Base-by-base conservation (phyloP, 176 grass and related monocot species). In the Triticum urartu region DNA sequence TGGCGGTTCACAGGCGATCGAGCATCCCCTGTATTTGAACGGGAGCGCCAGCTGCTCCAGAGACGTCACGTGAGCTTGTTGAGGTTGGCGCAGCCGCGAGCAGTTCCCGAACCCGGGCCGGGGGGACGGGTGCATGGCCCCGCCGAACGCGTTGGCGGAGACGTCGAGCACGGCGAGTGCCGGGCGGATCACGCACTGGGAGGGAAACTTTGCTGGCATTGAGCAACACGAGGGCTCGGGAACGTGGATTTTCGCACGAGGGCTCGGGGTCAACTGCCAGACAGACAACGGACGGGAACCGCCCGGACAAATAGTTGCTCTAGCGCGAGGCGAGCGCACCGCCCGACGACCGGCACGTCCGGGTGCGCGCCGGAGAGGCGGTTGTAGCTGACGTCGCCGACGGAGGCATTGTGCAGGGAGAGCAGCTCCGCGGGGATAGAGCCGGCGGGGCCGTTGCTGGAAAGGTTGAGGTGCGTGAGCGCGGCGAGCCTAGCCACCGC, bases 321-420 rank as follows among this genome's bases (percentile, higher is more conserved):
- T 38, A 91, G 82, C 13, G 78, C 54, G 33, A 81, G 78, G 6
- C 1, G 43, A 7, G 11, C 20, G 11, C 36, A 38, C 36, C 65
- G 64, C 3, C 64, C 12, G 7, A 2, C 0, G 4, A 2, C 2
- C 7, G 62, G 70, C 33, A 79, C 12, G 77, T 85, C 67, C 9
- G 86, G 82, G 9, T 88, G 54, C 15, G 71, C 42, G 43, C 86
- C 83, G 64, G 84, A 54, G 39, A 90, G 72, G 40, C 64, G 24
- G 79, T 90, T 90, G 79, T 72, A 43, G 79, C 90, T 88, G 82
- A 91, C 90, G 65, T 91, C 90, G 40, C 88, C 24, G 34, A 78
- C 35, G 15, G 59, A 7, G 33, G 45, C 78, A 14, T 28, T 84
- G 72, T 38, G 24, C 25, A 88, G 6, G 52, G 62, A 72, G 36